Percentiles rank a stretch among this genome's conserved stretches.
Evolutionary conservation across 2,329 filamentous ascomycete species (phyloP).

Genomic region (Scedosporium apiospermum): DNA sequence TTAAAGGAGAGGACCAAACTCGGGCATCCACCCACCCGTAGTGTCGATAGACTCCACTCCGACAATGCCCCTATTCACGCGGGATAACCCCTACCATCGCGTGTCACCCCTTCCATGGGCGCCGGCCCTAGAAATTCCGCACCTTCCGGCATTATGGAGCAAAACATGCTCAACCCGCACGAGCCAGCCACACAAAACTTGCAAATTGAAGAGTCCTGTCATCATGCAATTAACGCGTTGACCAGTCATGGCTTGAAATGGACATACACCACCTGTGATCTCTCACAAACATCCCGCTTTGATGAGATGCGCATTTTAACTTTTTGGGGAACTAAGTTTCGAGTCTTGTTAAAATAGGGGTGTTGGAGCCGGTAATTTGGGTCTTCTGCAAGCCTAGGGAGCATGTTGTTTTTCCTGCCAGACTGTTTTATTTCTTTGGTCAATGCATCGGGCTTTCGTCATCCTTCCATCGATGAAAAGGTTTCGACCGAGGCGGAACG

Average conservation of each 20-base stretch:
- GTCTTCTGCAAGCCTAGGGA: neutral
- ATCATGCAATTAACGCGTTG: too few relatives aligned
- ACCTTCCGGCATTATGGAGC: too few relatives aligned
- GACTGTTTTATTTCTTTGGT: neutral
- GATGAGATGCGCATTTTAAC: neutral
- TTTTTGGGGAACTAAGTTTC: neutral
- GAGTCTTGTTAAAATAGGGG: neutral
- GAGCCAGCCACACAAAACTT: too few relatives aligned
- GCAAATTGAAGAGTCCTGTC: too few relatives aligned
- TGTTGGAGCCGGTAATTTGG: neutral
- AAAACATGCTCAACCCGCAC: too few relatives aligned
- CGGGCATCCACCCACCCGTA: neutral
- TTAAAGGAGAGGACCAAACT: neutral
- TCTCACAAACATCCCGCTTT: neutral
- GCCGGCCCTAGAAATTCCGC: too few relatives aligned
- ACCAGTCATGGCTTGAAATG: too few relatives aligned
- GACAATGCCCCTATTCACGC: neutral
- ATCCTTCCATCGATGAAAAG: too few relatives aligned
- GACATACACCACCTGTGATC: too few relatives aligned
- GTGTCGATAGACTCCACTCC: neutral
- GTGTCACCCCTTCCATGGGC: neutral
- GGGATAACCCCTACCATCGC: neutral
- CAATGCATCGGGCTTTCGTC: neutral
- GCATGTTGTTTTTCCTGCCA: neutral
- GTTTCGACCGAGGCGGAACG: too few relatives aligned